Percentiles rank a stretch among this genome's conserved stretches.
phyloP scores from a whole-genome alignment of 2,329 filamentous ascomycete genomes.

The Claviceps cyperi region DNA sequence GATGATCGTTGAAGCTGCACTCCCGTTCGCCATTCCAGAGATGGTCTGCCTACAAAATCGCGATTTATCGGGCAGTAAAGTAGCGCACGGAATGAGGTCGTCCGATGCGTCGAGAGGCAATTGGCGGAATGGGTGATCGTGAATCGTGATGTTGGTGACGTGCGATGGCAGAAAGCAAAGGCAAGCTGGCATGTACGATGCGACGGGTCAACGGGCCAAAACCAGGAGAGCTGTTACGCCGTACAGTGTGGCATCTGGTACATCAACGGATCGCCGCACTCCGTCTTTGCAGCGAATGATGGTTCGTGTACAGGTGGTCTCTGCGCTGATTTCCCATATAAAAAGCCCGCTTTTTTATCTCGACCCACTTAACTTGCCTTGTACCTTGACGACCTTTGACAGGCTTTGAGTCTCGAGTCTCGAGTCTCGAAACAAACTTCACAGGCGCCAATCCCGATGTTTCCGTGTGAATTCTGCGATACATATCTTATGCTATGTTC shows the following conservation, averaged over 20 bases:
- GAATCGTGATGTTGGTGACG: background rate
- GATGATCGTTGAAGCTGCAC: slow-evolving; percentile 7
- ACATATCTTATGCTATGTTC: no score
- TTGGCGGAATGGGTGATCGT: background rate
- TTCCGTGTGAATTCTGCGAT: no score
- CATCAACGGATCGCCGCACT: no score
- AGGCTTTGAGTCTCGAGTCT: no score
- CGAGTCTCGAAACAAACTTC: no score
- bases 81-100: background rate
- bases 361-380: no score
- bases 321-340: no score
- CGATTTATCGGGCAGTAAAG: background rate
- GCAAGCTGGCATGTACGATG: slow-evolving; percentile 6
- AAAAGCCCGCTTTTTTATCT: no score
- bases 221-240: background rate
- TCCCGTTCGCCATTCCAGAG: slow-evolving; percentile 9
- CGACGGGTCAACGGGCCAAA: background rate
- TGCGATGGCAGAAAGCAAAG: slow-evolving; percentile 7
- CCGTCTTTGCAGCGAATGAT: background rate
- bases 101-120: background rate
- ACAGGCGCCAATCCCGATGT: no score
- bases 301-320: no score
- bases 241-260: background rate
- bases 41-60: background rate
- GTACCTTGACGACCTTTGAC: no score